Conservation (phyloP, 441 rosid genomes). For the Omphalea diandra region DNA sequence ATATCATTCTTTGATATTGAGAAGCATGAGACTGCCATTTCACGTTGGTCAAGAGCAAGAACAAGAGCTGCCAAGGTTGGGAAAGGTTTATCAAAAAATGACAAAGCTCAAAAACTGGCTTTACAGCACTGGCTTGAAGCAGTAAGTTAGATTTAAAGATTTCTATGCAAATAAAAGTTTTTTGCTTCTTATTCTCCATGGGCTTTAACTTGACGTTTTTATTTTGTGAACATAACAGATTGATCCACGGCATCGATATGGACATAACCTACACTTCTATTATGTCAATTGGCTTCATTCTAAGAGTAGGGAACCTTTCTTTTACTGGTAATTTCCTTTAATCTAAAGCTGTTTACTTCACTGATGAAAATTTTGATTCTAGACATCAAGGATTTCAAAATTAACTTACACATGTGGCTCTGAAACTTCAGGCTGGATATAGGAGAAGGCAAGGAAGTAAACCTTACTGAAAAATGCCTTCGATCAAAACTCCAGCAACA, state of each 20-base stretch:
- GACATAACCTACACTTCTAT: slow-evolving; percentile 91
- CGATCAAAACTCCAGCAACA: slow-evolving; percentile 78
- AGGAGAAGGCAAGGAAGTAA: slow-evolving; percentile 91
- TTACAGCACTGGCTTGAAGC: slow-evolving; percentile 98
- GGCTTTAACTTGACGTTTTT: slow-evolving; percentile 9
- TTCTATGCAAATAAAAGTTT: slow-evolving; percentile 5
- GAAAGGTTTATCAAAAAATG: slow-evolving; percentile 91
- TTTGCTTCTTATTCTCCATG: neutral
- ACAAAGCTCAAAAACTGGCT: slow-evolving; percentile 85
- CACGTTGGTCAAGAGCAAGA: slow-evolving; percentile 97
- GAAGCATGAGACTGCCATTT: slow-evolving; percentile 88
- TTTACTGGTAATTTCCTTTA: slow-evolving; percentile 69
- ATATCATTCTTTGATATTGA: slow-evolving; percentile 87
- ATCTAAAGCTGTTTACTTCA: slow-evolving; percentile 12
- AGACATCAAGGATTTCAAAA: slow-evolving; percentile 15
- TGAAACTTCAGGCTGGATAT: slow-evolving; percentile 79
- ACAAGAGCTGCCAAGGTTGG: slow-evolving; percentile 97
- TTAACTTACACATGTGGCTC: slow-evolving; percentile 6
- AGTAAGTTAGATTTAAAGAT: slow-evolving; percentile 41
- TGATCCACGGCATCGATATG: slow-evolving; percentile 95
- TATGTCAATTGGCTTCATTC: slow-evolving; percentile 78
- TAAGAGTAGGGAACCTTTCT: slow-evolving; percentile 90
- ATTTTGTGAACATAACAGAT: slow-evolving; percentile 44
- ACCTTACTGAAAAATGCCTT: slow-evolving; percentile 66
- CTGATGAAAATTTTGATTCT: slow-evolving; percentile 20